Conservation (phyloP, 352 stramenopile genomes). For the Phytophthora parvispora region DNA sequence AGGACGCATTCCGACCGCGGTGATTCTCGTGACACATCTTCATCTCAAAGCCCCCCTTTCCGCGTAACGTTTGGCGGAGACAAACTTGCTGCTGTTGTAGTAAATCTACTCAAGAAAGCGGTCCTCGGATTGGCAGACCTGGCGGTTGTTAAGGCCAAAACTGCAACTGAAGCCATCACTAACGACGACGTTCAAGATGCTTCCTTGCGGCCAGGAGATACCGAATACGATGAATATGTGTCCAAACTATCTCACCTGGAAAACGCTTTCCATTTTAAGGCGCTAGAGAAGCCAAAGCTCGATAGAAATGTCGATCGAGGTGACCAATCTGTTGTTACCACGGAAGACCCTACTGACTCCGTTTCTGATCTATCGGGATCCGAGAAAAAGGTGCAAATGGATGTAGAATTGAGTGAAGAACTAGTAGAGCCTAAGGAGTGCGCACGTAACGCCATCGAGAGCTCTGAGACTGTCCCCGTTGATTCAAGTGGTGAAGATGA, state of each 20-base stretch:
- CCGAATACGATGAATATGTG: slow-evolving; percentile 50
- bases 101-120: slow-evolving; percentile 40
- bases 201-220: slow-evolving; percentile 31
- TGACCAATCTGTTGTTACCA: not conserved
- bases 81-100: slow-evolving; percentile 26
- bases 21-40: not conserved
- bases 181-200: not conserved
- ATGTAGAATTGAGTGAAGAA: not conserved
- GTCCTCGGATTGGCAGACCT: slow-evolving; percentile 29
- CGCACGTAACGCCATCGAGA: not conserved
- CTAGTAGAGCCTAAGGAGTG: not conserved
- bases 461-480: not conserved
- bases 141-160: not conserved
- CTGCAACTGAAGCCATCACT: not conserved
- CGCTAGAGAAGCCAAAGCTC: not conserved
- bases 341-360: not conserved
- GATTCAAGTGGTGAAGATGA: slow-evolving; percentile 19
- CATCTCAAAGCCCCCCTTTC: not conserved
- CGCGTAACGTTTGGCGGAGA: slow-evolving; percentile 8
- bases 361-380: not conserved
- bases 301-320: not conserved
- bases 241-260: slow-evolving; percentile 35
- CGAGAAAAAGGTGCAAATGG: not conserved
- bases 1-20: not conserved
- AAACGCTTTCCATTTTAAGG: slow-evolving; percentile 42